Conservation (phyloP, 2,329 filamentous ascomycete genomes). For the Aspergillus sp. region DNA sequence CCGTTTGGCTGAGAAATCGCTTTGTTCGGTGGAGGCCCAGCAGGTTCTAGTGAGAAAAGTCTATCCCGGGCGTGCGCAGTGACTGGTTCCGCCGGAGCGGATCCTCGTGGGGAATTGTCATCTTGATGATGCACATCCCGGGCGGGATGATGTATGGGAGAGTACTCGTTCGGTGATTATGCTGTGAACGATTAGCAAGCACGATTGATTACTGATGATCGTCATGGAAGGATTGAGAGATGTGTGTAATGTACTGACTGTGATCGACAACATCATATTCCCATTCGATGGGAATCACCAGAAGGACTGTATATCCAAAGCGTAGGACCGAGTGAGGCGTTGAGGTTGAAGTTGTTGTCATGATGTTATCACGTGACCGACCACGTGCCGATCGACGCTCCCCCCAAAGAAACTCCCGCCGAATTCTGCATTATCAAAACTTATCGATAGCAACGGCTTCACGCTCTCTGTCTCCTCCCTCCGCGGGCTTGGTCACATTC, state of each 20-base stretch:
- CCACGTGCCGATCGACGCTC: too few species aligned
- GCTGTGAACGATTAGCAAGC: background rate
- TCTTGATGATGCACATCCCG: background rate
- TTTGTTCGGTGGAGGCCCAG: background rate
- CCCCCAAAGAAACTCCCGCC: too few species aligned
- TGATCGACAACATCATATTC: background rate
- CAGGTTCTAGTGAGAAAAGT: background rate
- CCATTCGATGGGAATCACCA: too few species aligned
- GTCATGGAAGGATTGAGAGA: background rate
- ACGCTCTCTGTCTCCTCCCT: too few species aligned
- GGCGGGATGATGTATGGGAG: too few species aligned
- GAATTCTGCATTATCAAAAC: too few species aligned
- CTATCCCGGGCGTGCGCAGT: background rate
- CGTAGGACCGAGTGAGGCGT: background rate
- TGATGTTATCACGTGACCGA: too few species aligned
- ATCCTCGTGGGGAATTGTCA: background rate
- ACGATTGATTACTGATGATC: background rate
- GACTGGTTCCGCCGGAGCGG: background rate
- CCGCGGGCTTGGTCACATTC: too few species aligned
- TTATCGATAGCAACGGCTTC: too few species aligned
- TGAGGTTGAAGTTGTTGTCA: background rate
- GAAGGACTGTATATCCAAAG: too few species aligned
- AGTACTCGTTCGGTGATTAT: background rate
- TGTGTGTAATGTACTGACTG: background rate
- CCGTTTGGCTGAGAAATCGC: conserved; percentile 20